Conservation (phyloP, 768 basidiomycete genomes). For the Mycena vitilis region DNA sequence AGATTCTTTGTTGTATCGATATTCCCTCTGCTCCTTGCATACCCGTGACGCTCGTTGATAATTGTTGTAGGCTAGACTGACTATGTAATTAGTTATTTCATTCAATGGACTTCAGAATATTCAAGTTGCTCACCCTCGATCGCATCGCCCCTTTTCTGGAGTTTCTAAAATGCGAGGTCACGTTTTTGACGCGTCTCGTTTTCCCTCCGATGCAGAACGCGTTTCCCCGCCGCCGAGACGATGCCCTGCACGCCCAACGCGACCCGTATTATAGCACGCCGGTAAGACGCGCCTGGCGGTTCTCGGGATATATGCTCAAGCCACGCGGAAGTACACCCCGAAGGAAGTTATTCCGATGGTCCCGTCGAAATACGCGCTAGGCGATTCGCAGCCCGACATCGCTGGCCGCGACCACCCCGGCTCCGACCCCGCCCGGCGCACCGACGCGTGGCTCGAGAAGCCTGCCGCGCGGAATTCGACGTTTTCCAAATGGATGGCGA, state of each 20-base stretch:
- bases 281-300: conserved; percentile 1
- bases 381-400: conserved; percentile 19
- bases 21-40: conserved; percentile 20
- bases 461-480: neutral
- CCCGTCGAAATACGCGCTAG: conserved; percentile 11
- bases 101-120: no score
- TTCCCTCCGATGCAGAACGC: neutral
- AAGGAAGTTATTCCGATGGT: conserved; percentile 20
- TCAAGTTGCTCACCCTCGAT: neutral
- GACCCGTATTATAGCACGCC: conserved; percentile 25
- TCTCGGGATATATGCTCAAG: no score
- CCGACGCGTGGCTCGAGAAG: conserved; percentile 22
- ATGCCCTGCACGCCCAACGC: conserved; percentile 15
- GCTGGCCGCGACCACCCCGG: neutral
- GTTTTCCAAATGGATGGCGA: conserved; percentile 16
- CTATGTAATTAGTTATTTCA: no score
- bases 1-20: conserved; percentile 29
- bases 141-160: neutral
- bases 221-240: conserved; percentile 4
- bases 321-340: no score
- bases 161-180: no score
- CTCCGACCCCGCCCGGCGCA: conserved; percentile 5
- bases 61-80: no score
- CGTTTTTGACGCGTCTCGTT: neutral
- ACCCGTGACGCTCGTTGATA: conserved; percentile 10